Percentiles rank a stretch among this genome's conserved stretches.
These are phyloP conservation scores for Sutorius eximius DNA, from an alignment of 1,284 basidiomycete genomes.

Conservation along the genomic window DNA sequence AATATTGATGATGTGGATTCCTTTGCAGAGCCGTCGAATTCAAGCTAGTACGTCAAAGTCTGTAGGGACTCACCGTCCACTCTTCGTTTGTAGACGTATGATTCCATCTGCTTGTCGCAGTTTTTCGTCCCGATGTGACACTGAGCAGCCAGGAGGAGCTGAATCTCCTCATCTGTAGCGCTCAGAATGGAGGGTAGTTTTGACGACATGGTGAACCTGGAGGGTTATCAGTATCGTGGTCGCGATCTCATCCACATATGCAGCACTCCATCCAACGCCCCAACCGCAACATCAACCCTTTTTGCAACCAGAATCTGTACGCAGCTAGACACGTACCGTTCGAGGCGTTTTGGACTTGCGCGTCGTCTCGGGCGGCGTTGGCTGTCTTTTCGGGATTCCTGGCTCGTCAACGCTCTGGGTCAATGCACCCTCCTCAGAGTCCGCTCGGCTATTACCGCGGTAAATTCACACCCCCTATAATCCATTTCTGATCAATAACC, in stretches of 20 bases:
- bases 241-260: constrained; percentile 36
- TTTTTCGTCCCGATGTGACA: constrained; percentile 98
- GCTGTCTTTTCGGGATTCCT: constrained; percentile 20
- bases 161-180: constrained; percentile 97
- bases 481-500: constrained; percentile 8
- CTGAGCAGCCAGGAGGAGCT: constrained; percentile 92
- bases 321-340: constrained; percentile 23
- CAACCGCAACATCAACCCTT: constrained; percentile 21
- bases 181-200: constrained; percentile 93
- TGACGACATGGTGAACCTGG: constrained; percentile 59
- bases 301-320: constrained; percentile 14
- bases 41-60: not conserved
- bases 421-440: constrained; percentile 5
- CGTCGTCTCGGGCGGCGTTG: constrained; percentile 32
- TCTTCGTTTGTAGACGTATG: constrained; percentile 97
- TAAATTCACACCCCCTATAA: constrained; percentile 15
- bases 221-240: constrained; percentile 20
- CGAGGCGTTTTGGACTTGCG: constrained; percentile 19
- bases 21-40: constrained; percentile 40
- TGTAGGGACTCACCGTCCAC: constrained; percentile 72
- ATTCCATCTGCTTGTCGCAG: constrained; percentile 98
- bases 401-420: constrained; percentile 14
- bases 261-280: constrained; percentile 32
- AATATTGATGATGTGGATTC: constrained; percentile 96
- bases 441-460: constrained; percentile 20